Percentiles rank a stretch among this genome's conserved stretches.
phyloP scores from a whole-genome alignment of 148 eudicot genomes.

The Cornus florida region DNA sequence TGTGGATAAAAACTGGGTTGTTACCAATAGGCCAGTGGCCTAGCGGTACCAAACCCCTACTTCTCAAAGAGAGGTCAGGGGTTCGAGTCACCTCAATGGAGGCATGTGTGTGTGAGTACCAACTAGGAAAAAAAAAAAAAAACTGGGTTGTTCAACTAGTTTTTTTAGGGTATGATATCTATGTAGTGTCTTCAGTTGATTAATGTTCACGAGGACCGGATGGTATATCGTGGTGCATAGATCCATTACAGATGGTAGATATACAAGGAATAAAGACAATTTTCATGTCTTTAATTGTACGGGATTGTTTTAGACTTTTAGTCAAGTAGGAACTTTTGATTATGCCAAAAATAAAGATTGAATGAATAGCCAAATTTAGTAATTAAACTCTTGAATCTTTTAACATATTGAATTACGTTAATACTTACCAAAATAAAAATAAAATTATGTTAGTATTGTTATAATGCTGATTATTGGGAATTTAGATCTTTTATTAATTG shows the following conservation, averaged over 20 bases:
- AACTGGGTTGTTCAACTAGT: not conserved
- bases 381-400: not conserved
- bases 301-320: not conserved
- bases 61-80: too few species aligned
- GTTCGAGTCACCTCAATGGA: too few species aligned
- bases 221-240: not conserved
- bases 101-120: too few species aligned
- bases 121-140: too few species aligned
- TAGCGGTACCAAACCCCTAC: too few species aligned
- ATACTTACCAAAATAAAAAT: too few species aligned
- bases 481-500: not conserved
- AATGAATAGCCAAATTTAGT: not conserved
- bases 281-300: not conserved
- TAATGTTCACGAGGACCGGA: not conserved
- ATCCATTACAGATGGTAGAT: not conserved
- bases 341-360: not conserved
- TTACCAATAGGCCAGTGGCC: too few species aligned
- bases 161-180: not conserved
- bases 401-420: not conserved
- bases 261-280: not conserved
- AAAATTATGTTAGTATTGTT: not conserved
- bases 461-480: not conserved
- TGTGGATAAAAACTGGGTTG: not conserved
- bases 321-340: not conserved
- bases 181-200: not conserved